Base-by-base conservation (phyloP, 176 grass and related monocot genomes). In the Paspalum vaginatum region DNA sequence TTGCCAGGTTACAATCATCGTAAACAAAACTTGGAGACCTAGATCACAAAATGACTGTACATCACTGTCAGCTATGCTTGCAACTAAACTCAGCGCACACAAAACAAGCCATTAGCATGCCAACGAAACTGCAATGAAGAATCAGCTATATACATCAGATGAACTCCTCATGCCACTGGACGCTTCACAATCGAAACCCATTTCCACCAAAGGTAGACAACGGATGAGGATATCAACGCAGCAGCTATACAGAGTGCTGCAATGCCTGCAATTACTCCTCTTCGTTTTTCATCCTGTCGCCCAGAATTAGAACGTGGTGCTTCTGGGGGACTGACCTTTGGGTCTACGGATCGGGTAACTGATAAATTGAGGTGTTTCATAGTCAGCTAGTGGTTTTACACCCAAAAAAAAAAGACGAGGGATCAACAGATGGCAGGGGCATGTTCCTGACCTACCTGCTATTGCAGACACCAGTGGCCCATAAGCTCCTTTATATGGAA, bases 391-490 rank as follows among this genome's bases (percentile, higher is more conserved):
- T 77, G 13, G 10, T 15, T 70, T 68, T n/a, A 14, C 12, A 49
- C 17, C 5, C n/a, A n/a, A n/a, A n/a, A 74, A 61, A 63, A 61
- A 6, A 71, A n/a, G 60, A 61, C 37, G 37, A 63, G 18, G 55
- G 32, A 46, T 56, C 20, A 56, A 56, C 40, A 20, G 51, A 71
- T 1, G 17, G 6, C 17, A 27, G 73, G 21, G 21, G 8, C 8
- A 25, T 78, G 22, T 46, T 18, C 2, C 21, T 0, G 5, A 22
- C 20, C 65, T 51, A 83, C 77, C 79, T 82, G 70, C 77, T 88
- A 93, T 87, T 75, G 91, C 91, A 68, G 91, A 93, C 2, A 89
- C 39, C 27, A 93, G 70, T 42, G 84, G 91, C 67, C 91, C 91
- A 51, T 93, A 93, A 52, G 80, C 83, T 81, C 81, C 87, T 68